These are phyloP conservation scores for Monilinia fructigena DNA, from an alignment of 2,329 filamentous ascomycete genomes.

Conservation along the genomic window DNA sequence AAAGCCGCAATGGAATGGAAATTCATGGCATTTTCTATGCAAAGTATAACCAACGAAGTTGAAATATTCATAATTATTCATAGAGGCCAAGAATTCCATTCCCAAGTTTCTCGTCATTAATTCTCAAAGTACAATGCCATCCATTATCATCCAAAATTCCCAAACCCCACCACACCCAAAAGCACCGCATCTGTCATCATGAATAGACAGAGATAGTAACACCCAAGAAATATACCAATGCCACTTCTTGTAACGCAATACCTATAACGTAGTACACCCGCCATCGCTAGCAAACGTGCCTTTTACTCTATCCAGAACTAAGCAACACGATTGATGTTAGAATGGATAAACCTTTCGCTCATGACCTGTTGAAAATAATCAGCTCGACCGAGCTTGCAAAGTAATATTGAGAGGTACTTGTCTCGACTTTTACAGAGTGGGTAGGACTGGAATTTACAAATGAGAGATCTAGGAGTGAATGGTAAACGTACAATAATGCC, in stretches of 20 bases:
- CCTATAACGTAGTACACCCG: not conserved
- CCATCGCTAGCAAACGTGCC: not conserved
- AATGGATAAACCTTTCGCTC: conserved; percentile 3
- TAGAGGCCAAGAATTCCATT: not conserved
- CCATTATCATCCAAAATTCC: conserved; percentile 9
- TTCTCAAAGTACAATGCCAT: conserved; percentile 19
- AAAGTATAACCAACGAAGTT: not conserved
- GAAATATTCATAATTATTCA: not conserved
- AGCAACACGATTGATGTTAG: conserved; percentile 14
- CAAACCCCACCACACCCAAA: conserved; percentile 11
- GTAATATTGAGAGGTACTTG: conserved; percentile 13
- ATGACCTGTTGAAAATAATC: conserved; percentile 21
- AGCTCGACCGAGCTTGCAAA: conserved; percentile 19
- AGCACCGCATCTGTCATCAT: conserved; percentile 3
- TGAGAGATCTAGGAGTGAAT: not conserved
- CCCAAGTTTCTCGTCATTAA: not conserved
- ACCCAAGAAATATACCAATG: not conserved
- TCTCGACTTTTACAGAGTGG: conserved; percentile 8
- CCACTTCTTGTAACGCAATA: not conserved
- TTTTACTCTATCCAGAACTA: conserved; percentile 17
- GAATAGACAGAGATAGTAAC: conserved; percentile 13
- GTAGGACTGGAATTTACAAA: not conserved
- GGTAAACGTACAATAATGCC: conserved; percentile 35
- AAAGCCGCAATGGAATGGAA: not conserved
- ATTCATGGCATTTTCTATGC: not conserved